Conservation (phyloP, 495 filamentous ascomycete genomes). For the Paragyromitra xinjiangensis region DNA sequence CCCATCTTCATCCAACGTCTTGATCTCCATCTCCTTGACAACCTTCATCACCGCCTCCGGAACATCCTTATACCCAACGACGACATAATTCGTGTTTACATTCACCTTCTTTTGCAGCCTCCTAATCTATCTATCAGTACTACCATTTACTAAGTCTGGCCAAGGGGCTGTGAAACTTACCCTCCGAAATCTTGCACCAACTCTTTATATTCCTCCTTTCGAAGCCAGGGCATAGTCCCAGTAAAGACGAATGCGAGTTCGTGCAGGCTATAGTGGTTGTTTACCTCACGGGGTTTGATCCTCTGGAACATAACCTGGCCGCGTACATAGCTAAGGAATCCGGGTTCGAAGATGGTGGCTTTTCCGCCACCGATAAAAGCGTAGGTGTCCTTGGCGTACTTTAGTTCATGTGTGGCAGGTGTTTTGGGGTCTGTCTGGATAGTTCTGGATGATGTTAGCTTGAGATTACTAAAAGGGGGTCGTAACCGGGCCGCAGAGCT, state of each 20-base stretch:
- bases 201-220: constrained; percentile 14
- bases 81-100: constrained; percentile 14
- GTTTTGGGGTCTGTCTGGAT: neutral
- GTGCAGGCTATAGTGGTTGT: constrained; percentile 1
- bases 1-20: constrained; percentile 9
- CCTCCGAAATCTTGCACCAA: constrained; percentile 2
- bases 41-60: constrained; percentile 5
- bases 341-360: constrained; percentile 1
- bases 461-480: too few species aligned
- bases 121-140: neutral
- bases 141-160: neutral
- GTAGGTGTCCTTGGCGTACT: constrained; percentile 6
- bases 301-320: neutral
- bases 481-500: too few species aligned
- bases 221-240: constrained; percentile 13
- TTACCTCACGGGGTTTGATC: neutral
- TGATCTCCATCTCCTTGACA: neutral
- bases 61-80: constrained; percentile 7
- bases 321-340: neutral
- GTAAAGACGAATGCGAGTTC: constrained; percentile 3
- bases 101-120: constrained; percentile 16
- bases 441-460: neutral
- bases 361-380: neutral
- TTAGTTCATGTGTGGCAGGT: constrained; percentile 1
- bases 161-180: neutral